Percentiles rank a stretch among this genome's conserved stretches.
Conservation (phyloP, 768 basidiomycete genomes). For the Naganishia vaughanmartiniae region DNA sequence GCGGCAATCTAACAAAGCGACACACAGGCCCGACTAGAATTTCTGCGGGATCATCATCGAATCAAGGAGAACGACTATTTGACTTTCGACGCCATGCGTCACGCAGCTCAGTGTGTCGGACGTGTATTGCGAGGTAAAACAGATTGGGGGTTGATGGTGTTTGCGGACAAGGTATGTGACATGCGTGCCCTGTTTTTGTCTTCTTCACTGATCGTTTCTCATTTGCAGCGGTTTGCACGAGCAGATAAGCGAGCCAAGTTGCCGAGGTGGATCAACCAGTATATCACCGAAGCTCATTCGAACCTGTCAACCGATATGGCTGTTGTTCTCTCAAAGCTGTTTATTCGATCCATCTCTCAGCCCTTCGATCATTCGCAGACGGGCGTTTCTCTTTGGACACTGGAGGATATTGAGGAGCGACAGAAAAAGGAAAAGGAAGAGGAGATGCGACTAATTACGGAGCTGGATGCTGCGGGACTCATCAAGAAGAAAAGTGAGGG, state of each 20-base stretch:
- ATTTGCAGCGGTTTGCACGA: conserved; percentile 46
- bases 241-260: conserved; percentile 71
- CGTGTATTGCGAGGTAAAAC: conserved; percentile 97
- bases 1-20: conserved; percentile 17
- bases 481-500: conserved; percentile 26
- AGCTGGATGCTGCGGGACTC: conserved; percentile 41
- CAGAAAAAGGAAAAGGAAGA: conserved; percentile 76
- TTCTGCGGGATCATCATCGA: conserved; percentile 94
- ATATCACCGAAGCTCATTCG: conserved; percentile 96
- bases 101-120: conserved; percentile 97
- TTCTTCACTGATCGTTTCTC: background rate
- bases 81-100: conserved; percentile 98
- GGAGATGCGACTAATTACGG: conserved; percentile 56
- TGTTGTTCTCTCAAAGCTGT: conserved; percentile 84
- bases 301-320: conserved; percentile 99
- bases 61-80: conserved; percentile 98
- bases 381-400: conserved; percentile 88
- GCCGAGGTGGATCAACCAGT: conserved; percentile 98
- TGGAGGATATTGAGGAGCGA: conserved; percentile 83
- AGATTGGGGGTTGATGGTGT: conserved; percentile 99
- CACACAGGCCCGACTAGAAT: conserved; percentile 78
- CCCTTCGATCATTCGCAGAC: conserved; percentile 95
- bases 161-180: conserved; percentile 83
- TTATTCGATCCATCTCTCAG: conserved; percentile 98
- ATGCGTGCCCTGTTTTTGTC: background rate